phyloP scores from a whole-genome alignment of 768 basidiomycete species.

The Podaxis sp. region DNA sequence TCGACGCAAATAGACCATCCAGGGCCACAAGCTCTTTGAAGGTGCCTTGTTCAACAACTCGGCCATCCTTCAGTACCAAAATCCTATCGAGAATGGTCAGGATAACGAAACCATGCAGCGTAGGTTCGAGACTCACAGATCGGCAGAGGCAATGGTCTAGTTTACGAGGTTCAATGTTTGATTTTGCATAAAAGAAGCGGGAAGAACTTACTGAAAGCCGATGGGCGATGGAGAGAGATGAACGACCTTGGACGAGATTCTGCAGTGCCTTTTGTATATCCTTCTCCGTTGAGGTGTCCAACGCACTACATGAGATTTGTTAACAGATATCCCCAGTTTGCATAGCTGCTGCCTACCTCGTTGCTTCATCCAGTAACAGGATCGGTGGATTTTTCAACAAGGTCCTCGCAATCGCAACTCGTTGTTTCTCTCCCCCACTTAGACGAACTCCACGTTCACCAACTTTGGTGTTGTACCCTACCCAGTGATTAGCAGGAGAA shows the following conservation, averaged over 20 bases:
- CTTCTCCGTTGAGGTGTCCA: slow-evolving; percentile 89
- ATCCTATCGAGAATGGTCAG: slow-evolving; percentile 46
- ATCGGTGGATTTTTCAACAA: slow-evolving; percentile 84
- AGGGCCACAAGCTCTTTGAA: slow-evolving; percentile 73
- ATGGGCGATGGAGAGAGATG: slow-evolving; percentile 77
- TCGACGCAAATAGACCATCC: slow-evolving; percentile 71
- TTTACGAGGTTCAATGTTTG: slow-evolving; percentile 16
- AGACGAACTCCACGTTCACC: slow-evolving; percentile 87
- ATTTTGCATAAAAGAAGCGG: background rate
- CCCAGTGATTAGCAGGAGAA: background rate
- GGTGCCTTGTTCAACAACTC: slow-evolving; percentile 77
- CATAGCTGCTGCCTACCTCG: slow-evolving; percentile 39
- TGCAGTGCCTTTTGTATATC: slow-evolving; percentile 88
- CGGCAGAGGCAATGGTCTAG: slow-evolving; percentile 54
- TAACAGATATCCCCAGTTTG: background rate
- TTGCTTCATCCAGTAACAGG: slow-evolving; percentile 74
- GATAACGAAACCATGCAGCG: background rate
- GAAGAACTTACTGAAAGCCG: slow-evolving; percentile 59
- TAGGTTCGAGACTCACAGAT: slow-evolving; percentile 41
- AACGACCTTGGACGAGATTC: slow-evolving; percentile 68
- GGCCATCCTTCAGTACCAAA: slow-evolving; percentile 86
- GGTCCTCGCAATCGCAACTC: slow-evolving; percentile 84
- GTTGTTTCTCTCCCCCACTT: slow-evolving; percentile 87
- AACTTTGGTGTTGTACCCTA: slow-evolving; percentile 76
- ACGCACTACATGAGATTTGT: slow-evolving; percentile 41